These are phyloP conservation scores for Amanita molliuscula DNA, from an alignment of 768 basidiomycete genomes.

Conservation along the genomic window DNA sequence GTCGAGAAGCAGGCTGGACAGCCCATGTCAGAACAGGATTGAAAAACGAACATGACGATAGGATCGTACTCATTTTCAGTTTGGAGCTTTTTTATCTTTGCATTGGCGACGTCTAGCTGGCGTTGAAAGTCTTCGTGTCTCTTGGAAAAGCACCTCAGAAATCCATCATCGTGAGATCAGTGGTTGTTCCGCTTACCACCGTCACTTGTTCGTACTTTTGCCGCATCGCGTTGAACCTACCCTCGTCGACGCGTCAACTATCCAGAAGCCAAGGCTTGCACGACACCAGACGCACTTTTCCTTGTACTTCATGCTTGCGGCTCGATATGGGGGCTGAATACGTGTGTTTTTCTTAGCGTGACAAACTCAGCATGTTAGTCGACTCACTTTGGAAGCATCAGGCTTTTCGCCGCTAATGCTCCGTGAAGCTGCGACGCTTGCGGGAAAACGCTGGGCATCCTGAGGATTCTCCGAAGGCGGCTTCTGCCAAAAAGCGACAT, in stretches of 20 bases:
- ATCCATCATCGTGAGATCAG: background rate
- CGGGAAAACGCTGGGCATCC: slow-evolving; percentile 1
- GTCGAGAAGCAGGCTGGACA: slow-evolving; percentile 4
- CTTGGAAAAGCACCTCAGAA: slow-evolving; percentile 13
- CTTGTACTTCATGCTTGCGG: slow-evolving; percentile 13
- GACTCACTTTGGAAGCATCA: background rate
- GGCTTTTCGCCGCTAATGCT: slow-evolving; percentile 1
- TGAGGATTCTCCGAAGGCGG: slow-evolving; percentile 2
- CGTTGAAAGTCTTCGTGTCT: slow-evolving; percentile 25
- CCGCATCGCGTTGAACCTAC: slow-evolving; percentile 34
- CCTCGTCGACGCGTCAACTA: background rate
- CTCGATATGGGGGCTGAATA: background rate
- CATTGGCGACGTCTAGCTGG: slow-evolving; percentile 27
- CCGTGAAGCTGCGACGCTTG: background rate
- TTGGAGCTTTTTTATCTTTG: slow-evolving; percentile 33
- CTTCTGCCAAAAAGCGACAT: background rate
- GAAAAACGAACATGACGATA: background rate
- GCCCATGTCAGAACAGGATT: background rate
- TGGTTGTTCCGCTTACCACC: slow-evolving; percentile 20
- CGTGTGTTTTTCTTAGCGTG: background rate
- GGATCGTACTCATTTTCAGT: slow-evolving; percentile 41
- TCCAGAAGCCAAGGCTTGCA: background rate
- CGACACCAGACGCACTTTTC: slow-evolving; percentile 17
- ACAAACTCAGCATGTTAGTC: background rate
- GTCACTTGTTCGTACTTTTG: slow-evolving; percentile 36